Evolutionary conservation across 768 basidiomycete genomes (phyloP).

Genomic region (Boletellus ananas): DNA sequence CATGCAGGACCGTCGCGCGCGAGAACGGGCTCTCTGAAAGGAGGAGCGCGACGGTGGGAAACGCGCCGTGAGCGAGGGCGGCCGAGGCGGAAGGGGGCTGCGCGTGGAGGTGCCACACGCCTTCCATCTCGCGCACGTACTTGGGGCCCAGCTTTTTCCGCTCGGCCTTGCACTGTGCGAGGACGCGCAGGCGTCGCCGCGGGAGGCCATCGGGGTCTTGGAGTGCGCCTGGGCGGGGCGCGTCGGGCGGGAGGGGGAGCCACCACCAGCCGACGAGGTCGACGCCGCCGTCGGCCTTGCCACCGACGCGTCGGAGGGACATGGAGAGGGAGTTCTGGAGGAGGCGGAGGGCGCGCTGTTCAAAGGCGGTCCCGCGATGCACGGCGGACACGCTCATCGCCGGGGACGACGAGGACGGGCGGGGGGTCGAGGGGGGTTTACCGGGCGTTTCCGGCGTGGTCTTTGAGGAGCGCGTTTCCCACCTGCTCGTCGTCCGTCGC

Average conservation of each 20-base stretch:
- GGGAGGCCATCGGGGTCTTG: conserved; percentile 12
- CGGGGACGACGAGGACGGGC: background rate
- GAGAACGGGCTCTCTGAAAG: conserved; percentile 83
- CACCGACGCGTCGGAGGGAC: conserved; percentile 75
- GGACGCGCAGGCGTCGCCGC: conserved; percentile 62
- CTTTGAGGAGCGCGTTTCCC: background rate
- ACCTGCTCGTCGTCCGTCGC: conserved; percentile 1
- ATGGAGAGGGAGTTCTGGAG: conserved; percentile 70
- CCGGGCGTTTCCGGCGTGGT: conserved; percentile 18
- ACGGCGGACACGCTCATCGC: conserved; percentile 39
- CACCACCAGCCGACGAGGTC: conserved; percentile 95
- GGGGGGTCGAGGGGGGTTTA: conserved; percentile 24
- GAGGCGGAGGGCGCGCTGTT: conserved; percentile 58
- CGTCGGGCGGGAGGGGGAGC: conserved; percentile 45
- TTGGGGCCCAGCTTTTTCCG: conserved; percentile 75
- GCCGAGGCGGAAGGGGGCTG: background rate
- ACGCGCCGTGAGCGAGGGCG: background rate
- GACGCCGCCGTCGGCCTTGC: conserved; percentile 85
- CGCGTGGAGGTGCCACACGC: conserved; percentile 55
- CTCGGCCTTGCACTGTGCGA: conserved; percentile 92
- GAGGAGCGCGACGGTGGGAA: conserved; percentile 58
- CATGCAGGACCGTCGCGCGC: conserved; percentile 60
- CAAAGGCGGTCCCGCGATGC: conserved; percentile 71
- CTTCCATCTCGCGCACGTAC: conserved; percentile 86
- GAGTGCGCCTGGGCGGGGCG: conserved; percentile 7